These are phyloP conservation scores for Pelargonium fulgidum DNA, from an alignment of 441 rosid genomes.

Conservation along the genomic window DNA sequence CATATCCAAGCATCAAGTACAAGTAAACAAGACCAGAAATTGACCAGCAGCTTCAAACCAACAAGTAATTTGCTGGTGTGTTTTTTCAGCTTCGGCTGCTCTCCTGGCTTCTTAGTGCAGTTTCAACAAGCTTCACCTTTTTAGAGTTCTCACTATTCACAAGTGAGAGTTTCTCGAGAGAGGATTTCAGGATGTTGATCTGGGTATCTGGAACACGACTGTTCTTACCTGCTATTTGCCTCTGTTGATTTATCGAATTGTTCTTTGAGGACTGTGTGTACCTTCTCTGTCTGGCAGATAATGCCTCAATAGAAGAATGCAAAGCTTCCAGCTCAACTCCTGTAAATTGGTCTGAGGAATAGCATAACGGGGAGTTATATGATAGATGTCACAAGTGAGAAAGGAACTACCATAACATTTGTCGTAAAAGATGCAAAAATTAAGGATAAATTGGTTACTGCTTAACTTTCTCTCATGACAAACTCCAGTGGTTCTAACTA, in stretches of 20 bases:
- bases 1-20: too few species aligned
- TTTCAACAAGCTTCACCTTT: constrained; percentile 62
- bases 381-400: too few species aligned
- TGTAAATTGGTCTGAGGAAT: constrained; percentile 50
- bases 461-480: too few species aligned
- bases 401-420: not conserved
- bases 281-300: constrained; percentile 57
- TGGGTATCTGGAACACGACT: constrained; percentile 45
- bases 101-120: constrained; percentile 49
- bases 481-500: too few species aligned
- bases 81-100: constrained; percentile 23
- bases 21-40: too few species aligned
- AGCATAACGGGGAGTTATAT: not conserved
- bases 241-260: constrained; percentile 25
- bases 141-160: constrained; percentile 61
- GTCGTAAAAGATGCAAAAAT: too few species aligned
- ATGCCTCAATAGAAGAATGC: constrained; percentile 55
- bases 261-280: constrained; percentile 37
- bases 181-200: constrained; percentile 62
- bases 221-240: constrained; percentile 28
- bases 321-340: constrained; percentile 74
- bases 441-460: too few species aligned
- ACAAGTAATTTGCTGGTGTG: too few species aligned
- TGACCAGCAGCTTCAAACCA: too few species aligned
- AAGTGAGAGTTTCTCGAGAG: constrained; percentile 64